These are phyloP conservation scores for Aspergillus leporis DNA, from an alignment of 495 filamentous ascomycete genomes.

Conservation along the genomic window DNA sequence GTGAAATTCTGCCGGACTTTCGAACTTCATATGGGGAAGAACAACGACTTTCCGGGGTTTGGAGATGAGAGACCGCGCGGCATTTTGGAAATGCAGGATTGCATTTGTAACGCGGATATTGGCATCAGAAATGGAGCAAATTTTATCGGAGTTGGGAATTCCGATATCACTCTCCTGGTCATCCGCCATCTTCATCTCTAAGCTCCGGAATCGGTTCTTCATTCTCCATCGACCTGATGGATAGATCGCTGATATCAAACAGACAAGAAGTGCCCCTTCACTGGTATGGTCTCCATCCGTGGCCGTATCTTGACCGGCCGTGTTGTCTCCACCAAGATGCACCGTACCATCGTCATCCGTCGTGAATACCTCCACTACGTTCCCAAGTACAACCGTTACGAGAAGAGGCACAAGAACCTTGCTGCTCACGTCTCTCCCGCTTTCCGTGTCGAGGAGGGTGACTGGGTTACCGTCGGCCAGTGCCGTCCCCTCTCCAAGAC, in stretches of 20 bases:
- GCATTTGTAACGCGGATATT: neutral
- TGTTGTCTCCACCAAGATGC: conserved; percentile 99
- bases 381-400: conserved; percentile 98
- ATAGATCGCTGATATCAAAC: conserved; percentile 36
- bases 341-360: conserved; percentile 98
- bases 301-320: conserved; percentile 99
- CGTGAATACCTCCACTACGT: conserved; percentile 99
- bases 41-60: conserved; percentile 25
- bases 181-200: conserved; percentile 15
- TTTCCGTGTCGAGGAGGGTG: conserved; percentile 99
- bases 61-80: conserved; percentile 22
- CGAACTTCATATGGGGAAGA: conserved; percentile 15
- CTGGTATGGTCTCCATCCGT: conserved; percentile 95
- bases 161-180: neutral
- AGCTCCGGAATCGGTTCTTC: conserved; percentile 10
- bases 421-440: conserved; percentile 97
- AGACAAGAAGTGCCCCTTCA: conserved; percentile 99
- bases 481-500: conserved; percentile 99
- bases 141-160: neutral
- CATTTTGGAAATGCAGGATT: neutral
- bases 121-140: conserved; percentile 6
- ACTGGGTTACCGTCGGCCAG: conserved; percentile 98
- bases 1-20: conserved; percentile 26
- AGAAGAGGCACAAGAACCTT: conserved; percentile 99
- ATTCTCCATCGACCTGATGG: neutral